A percentile compares a stretch with the other conserved stretches of the same genome.
phyloP scores from a whole-genome alignment of 2,329 filamentous ascomycete genomes.

The Apiospora sp. region DNA sequence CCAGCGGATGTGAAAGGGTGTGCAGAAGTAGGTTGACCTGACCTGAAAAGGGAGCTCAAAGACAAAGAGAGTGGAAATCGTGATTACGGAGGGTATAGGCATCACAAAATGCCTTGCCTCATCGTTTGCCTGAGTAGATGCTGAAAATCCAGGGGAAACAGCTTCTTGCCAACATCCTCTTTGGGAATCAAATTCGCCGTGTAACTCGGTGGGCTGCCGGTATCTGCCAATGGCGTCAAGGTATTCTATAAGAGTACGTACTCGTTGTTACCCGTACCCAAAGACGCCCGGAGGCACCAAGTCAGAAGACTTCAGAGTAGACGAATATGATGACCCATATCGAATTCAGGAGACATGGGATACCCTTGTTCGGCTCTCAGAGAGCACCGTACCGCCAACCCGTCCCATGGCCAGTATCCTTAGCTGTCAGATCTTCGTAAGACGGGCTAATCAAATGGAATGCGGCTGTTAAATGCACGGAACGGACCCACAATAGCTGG shows the following conservation, averaged over 20 bases:
- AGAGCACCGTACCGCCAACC: neutral
- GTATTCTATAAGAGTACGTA: neutral
- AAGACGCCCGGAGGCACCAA: neutral
- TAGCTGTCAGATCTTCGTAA: neutral
- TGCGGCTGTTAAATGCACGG: constrained; percentile 9
- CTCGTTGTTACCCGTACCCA: neutral
- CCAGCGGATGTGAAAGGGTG: neutral
- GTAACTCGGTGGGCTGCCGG: neutral
- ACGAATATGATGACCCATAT: neutral
- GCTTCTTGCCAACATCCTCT: neutral
- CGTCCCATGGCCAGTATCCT: neutral
- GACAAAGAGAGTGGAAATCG: neutral
- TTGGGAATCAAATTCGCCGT: neutral
- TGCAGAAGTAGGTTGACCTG: constrained; percentile 12
- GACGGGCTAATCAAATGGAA: neutral
- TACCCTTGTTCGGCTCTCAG: neutral
- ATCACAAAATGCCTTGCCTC: neutral
- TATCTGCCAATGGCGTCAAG: neutral
- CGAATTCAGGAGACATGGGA: neutral
- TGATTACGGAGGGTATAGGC: neutral
- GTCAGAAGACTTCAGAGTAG: neutral
- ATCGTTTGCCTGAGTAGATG: neutral
- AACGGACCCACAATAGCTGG: neutral
- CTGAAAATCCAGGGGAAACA: neutral
- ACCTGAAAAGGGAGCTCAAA: constrained; percentile 6